Conservation (phyloP, 306 rosid genomes). For the Cucurbita pepo region DNA sequence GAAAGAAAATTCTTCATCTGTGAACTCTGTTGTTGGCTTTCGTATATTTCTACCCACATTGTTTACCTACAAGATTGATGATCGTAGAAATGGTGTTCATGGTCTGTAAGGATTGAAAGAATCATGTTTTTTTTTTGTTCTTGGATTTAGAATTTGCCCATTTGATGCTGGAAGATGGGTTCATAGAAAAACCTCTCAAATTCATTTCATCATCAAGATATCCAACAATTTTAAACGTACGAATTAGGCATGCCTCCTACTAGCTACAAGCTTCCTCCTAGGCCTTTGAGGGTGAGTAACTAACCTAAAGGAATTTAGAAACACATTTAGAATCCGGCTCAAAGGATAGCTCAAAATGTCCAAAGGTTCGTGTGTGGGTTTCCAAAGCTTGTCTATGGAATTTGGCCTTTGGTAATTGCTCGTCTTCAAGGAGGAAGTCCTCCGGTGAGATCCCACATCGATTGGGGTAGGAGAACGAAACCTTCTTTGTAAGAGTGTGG, state of each 20-base stretch:
- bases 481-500: no score
- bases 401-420: not conserved
- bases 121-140: not conserved
- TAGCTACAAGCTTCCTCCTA: not conserved
- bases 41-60: slow-evolving; percentile 68
- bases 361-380: not conserved
- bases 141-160: not conserved
- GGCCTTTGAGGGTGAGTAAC: not conserved
- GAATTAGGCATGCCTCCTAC: not conserved
- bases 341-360: not conserved
- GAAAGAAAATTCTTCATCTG: slow-evolving; percentile 39
- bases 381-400: not conserved
- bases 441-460: no score
- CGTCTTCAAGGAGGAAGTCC: not conserved
- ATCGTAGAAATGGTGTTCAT: not conserved
- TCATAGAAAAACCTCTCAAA: not conserved
- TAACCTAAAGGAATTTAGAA: not conserved
- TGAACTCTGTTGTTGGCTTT: slow-evolving; percentile 48
- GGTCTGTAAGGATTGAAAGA: not conserved
- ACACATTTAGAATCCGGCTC: not conserved
- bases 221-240: not conserved
- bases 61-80: slow-evolving; percentile 11
- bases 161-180: not conserved
- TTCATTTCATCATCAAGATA: not conserved
- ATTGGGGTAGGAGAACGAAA: no score